Conservation (phyloP, 2,329 filamentous ascomycete genomes). For the Pseudopyricularia cyperi region DNA sequence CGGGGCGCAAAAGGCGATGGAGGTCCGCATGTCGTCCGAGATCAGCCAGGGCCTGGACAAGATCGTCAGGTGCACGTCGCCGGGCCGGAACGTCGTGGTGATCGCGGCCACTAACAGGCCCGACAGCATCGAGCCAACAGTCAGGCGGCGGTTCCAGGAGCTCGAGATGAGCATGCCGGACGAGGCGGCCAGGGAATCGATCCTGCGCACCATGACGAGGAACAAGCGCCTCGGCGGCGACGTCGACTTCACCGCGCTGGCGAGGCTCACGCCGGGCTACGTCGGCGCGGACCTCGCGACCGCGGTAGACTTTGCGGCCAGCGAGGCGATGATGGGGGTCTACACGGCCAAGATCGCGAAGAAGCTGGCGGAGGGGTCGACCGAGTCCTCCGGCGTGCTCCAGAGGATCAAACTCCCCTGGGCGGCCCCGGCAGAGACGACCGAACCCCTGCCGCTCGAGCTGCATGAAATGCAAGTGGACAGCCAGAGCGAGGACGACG, state of each 20-base stretch:
- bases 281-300: conserved; percentile 79
- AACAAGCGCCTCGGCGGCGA: conserved; percentile 51
- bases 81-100: conserved; percentile 72
- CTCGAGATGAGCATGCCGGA: conserved; percentile 80
- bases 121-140: conserved; percentile 68
- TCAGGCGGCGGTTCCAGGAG: conserved; percentile 68
- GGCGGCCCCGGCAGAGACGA: background rate
- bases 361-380: background rate
- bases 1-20: conserved; percentile 74
- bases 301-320: conserved; percentile 33
- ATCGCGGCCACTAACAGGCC: conserved; percentile 84
- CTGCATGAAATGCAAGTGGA: background rate
- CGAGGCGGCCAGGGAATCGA: conserved; percentile 61
- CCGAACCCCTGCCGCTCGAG: background rate
- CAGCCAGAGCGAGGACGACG: background rate
- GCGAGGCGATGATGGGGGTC: conserved; percentile 15
- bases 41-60: conserved; percentile 80
- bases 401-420: background rate
- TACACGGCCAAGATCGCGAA: background rate
- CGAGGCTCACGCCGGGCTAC: conserved; percentile 80
- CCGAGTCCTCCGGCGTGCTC: background rate
- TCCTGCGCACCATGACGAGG: conserved; percentile 60
- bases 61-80: conserved; percentile 55
- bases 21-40: conserved; percentile 73
- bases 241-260: conserved; percentile 61